A percentile compares a stretch with the other conserved stretches of the same genome.
These are phyloP conservation scores for Metarhizium humberi DNA, from an alignment of 2,329 filamentous ascomycete species.

Conservation along the genomic window DNA sequence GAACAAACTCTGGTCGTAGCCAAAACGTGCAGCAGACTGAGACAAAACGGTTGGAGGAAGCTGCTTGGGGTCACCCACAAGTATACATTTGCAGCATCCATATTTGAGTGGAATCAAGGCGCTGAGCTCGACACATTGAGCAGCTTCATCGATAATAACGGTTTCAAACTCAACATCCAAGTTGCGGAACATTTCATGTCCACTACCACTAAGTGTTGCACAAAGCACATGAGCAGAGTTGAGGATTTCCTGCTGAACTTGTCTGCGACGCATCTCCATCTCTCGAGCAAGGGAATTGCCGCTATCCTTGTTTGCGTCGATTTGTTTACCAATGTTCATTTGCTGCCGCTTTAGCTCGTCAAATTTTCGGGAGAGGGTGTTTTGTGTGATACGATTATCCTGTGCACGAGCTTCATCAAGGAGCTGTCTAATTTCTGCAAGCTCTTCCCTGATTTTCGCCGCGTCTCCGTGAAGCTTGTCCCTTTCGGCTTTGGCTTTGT, in stretches of 20 bases:
- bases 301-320: conserved; percentile 80
- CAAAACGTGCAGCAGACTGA: conserved; percentile 81
- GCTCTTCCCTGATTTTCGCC: conserved; percentile 62
- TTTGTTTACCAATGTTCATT: conserved; percentile 62
- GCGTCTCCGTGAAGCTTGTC: conserved; percentile 56
- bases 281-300: conserved; percentile 76
- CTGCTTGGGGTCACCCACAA: conserved; percentile 97
- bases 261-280: conserved; percentile 73
- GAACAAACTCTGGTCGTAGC: conserved; percentile 96
- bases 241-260: conserved; percentile 83
- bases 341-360: conserved; percentile 71
- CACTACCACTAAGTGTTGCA: conserved; percentile 87
- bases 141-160: conserved; percentile 95
- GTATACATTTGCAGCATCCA: conserved; percentile 89
- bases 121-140: conserved; percentile 95
- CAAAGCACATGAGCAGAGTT: conserved; percentile 89
- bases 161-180: conserved; percentile 96
- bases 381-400: conserved; percentile 36
- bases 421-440: conserved; percentile 61
- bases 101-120: conserved; percentile 96
- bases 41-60: conserved; percentile 92
- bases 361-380: conserved; percentile 63
- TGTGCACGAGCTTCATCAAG: conserved; percentile 57
- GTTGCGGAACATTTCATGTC: conserved; percentile 94
- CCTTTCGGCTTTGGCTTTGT: conserved; percentile 44